Conservation (phyloP, 768 basidiomycete genomes). For the Nevesoporus exiguus region DNA sequence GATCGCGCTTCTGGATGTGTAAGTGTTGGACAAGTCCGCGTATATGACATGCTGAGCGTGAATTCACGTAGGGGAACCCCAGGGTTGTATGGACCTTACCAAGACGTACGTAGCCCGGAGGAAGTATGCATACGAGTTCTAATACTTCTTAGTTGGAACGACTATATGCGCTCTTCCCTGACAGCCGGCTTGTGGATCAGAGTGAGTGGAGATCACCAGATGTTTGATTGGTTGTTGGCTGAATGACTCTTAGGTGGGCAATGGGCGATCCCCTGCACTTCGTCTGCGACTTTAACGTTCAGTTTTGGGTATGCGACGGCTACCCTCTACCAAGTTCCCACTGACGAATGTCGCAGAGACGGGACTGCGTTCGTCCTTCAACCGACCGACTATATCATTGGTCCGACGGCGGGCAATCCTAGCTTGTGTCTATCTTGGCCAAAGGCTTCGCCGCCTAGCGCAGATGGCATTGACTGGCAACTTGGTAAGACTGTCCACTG, state of each 20-base stretch:
- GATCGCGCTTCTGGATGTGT: conserved; percentile 74
- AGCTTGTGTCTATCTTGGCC: conserved; percentile 76
- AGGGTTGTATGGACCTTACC: conserved; percentile 74
- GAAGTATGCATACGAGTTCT: neutral
- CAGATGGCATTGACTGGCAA: conserved; percentile 83
- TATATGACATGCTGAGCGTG: conserved; percentile 1
- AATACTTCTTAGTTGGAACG: conserved; percentile 57
- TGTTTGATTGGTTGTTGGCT: neutral
- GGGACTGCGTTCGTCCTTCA: conserved; percentile 52
- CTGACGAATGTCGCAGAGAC: conserved; percentile 15
- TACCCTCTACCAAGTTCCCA: neutral
- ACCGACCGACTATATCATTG: conserved; percentile 77
- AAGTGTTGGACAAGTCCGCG: conserved; percentile 23
- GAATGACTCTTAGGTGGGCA: conserved; percentile 45
- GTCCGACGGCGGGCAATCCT: conserved; percentile 60
- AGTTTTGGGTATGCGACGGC: conserved; percentile 58
- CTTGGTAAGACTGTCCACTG: conserved; percentile 44
- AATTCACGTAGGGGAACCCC: conserved; percentile 52
- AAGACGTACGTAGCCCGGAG: conserved; percentile 52
- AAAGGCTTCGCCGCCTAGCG: conserved; percentile 55
- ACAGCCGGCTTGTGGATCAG: conserved; percentile 66
- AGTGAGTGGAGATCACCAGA: conserved; percentile 32
- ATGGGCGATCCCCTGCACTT: conserved; percentile 75
- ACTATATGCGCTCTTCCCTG: conserved; percentile 55
- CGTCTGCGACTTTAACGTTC: conserved; percentile 54